Base-by-base conservation (phyloP, 257 asterid species). In the Jacaranda copaia region DNA sequence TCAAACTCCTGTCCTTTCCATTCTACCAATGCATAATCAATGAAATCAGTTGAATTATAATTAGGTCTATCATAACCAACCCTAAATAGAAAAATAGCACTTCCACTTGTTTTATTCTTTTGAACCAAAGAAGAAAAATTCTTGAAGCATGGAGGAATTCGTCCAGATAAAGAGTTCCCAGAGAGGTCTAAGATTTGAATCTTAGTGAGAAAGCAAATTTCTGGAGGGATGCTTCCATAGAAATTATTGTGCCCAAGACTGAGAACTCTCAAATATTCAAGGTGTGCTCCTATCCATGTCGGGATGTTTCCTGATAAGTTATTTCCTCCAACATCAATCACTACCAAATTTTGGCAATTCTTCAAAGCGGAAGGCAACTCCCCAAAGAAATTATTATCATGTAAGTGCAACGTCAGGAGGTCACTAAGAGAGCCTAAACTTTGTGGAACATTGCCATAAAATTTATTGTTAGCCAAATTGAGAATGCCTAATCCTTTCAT, bases 131-230 rank as follows among this genome's bases (percentile, higher is more conserved):
- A 0, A 32, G 81, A 62, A 19, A 83, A 75, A 43, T 83, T 81
- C 60, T 67, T 16, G 18, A 85, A 79, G 59, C 89, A 83, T 14
- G 40, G 36, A 0, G 92, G 90, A 3, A 88, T 78, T 59, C 40
- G 39, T 20, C 86, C 83, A 0, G 87, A 81, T 45, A 85, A 6
- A 10, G 39, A 60, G 73, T 87, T 87, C 60, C 70, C 14, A 18
- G 89, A 87, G 5, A 85, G 71, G 74, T 87, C 91, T 51, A 87
- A 71, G 43, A 85, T 10, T 45, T 83, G 88, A 40, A 85, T 77
- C 16, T 12, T 8, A 35, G 72, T 57, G 10, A 85, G 85, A 65
- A 12, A 59, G 42, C 89, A 87, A 11, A 87, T 56, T 46, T 73
- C 81, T 2, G 5, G 65, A 59, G 86, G 90, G 48, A 87, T 78